Percentiles rank a stretch among this genome's conserved stretches.
phyloP scores from a whole-genome alignment of 495 filamentous ascomycete species.

The Xylaria castorea region DNA sequence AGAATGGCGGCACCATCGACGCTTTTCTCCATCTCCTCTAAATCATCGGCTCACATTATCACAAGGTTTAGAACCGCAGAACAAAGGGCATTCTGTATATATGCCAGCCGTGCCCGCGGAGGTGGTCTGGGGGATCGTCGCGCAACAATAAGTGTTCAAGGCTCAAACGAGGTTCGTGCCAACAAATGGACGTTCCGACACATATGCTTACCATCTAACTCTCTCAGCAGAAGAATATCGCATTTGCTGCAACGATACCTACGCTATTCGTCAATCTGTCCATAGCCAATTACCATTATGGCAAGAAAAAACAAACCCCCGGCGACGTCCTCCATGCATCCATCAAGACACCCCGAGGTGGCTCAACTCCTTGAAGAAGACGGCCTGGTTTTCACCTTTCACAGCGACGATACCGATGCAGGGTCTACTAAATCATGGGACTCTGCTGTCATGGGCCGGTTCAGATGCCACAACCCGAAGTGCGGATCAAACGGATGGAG shows the following conservation, averaged over 20 bases:
- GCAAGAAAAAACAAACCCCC: background rate
- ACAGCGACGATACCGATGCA: background rate
- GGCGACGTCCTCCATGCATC: conserved; percentile 49
- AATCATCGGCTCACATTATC: background rate
- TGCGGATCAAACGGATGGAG: conserved; percentile 43
- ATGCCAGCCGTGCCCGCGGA: too few species aligned
- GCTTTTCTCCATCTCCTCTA: background rate
- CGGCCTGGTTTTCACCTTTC: conserved; percentile 36
- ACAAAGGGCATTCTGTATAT: background rate
- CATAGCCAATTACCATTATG: background rate
- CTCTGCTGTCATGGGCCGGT: conserved; percentile 46
- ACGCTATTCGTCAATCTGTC: background rate
- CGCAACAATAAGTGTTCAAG: background rate
- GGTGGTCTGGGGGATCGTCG: too few species aligned
- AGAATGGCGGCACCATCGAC: background rate
- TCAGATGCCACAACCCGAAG: conserved; percentile 41
- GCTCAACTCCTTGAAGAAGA: conserved; percentile 42
- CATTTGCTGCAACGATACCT: background rate
- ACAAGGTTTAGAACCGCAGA: background rate
- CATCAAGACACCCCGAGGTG: conserved; percentile 48
- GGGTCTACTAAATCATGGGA: conserved; percentile 32
- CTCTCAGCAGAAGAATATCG: background rate
- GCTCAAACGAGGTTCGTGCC: background rate
- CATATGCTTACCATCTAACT: background rate
- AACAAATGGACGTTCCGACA: too few species aligned